Percentiles rank a stretch among this genome's conserved stretches.
phyloP scores from a whole-genome alignment of 768 basidiomycete species.

The Chiua virens region DNA sequence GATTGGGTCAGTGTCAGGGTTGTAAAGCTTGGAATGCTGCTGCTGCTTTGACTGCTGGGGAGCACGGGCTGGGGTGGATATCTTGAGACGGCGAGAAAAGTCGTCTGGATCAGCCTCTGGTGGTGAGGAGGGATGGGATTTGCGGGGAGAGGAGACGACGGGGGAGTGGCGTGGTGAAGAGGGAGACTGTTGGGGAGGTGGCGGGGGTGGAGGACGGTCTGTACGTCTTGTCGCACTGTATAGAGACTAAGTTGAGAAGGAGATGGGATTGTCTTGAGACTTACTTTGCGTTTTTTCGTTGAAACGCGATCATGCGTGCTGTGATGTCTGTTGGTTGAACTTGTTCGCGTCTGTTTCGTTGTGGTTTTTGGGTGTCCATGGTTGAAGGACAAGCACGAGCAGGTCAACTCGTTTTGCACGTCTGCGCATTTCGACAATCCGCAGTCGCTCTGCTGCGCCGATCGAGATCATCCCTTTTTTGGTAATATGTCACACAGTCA shows the following conservation, averaged over 20 bases:
- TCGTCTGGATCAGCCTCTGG: slow-evolving; percentile 67
- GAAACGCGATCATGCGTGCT: slow-evolving; percentile 66
- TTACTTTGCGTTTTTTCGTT: slow-evolving; percentile 62
- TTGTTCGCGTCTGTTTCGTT: slow-evolving; percentile 36
- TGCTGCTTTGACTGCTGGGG: slow-evolving; percentile 36
- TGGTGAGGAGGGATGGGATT: slow-evolving; percentile 24
- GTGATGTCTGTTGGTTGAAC: slow-evolving; percentile 48
- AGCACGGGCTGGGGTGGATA: slow-evolving; percentile 52
- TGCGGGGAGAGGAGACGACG: slow-evolving; percentile 29
- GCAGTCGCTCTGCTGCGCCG: slow-evolving; percentile 35
- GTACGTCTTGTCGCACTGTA: slow-evolving; percentile 45
- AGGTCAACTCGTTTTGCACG: not conserved
- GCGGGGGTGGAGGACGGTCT: slow-evolving; percentile 36
- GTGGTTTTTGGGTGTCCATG: slow-evolving; percentile 33
- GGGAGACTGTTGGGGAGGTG: slow-evolving; percentile 28
- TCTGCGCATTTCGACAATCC: slow-evolving; percentile 28
- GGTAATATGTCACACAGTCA: slow-evolving; percentile 4
- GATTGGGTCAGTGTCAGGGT: slow-evolving; percentile 69
- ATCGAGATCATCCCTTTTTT: slow-evolving; percentile 31
- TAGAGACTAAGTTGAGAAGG: slow-evolving; percentile 2
- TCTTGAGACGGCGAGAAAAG: slow-evolving; percentile 69
- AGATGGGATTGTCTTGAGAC: slow-evolving; percentile 21
- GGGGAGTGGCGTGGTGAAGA: slow-evolving; percentile 21
- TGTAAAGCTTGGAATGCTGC: slow-evolving; percentile 55
- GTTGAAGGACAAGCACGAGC: not conserved